A percentile compares a stretch with the other conserved stretches of the same genome.
Conservation (phyloP, 495 filamentous ascomycete genomes). For the Trichocladium antarcticum region DNA sequence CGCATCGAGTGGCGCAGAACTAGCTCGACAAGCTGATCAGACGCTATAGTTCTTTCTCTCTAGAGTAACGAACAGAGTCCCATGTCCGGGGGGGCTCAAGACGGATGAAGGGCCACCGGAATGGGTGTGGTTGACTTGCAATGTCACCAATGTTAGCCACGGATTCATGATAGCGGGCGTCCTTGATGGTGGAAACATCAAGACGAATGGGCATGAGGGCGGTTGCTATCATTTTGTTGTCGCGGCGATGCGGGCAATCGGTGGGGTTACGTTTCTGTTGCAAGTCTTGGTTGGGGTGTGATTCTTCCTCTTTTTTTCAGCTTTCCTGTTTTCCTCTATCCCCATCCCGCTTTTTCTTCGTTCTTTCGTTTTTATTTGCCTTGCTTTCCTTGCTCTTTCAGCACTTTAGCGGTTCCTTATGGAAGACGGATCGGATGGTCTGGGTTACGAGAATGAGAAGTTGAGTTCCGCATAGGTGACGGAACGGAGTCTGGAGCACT, state of each 20-base stretch:
- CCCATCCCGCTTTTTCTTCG: neutral
- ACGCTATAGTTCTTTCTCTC: constrained; percentile 1
- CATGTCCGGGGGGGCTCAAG: neutral
- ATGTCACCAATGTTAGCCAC: no score
- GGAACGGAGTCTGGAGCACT: constrained; percentile 11
- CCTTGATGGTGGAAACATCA: no score
- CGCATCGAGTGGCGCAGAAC: constrained; percentile 29
- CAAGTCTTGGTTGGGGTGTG: neutral
- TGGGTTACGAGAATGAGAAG: constrained; percentile 5
- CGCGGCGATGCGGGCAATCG: neutral
- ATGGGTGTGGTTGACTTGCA: no score
- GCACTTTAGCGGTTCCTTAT: neutral
- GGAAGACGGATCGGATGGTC: neutral
- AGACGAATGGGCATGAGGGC: no score
- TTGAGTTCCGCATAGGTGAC: neutral
- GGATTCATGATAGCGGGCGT: neutral
- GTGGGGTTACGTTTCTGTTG: neutral
- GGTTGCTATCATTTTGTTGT: neutral
- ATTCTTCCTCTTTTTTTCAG: neutral
- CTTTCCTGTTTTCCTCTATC: neutral
- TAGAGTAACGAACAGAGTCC: neutral
- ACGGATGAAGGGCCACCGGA: no score
- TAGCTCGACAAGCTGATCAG: neutral
- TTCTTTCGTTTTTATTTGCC: neutral
- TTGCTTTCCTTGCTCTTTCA: neutral